These are phyloP conservation scores for Aurantiochytrium sp. DNA, from an alignment of 108 stramenopile genomes.

Conservation along the genomic window DNA sequence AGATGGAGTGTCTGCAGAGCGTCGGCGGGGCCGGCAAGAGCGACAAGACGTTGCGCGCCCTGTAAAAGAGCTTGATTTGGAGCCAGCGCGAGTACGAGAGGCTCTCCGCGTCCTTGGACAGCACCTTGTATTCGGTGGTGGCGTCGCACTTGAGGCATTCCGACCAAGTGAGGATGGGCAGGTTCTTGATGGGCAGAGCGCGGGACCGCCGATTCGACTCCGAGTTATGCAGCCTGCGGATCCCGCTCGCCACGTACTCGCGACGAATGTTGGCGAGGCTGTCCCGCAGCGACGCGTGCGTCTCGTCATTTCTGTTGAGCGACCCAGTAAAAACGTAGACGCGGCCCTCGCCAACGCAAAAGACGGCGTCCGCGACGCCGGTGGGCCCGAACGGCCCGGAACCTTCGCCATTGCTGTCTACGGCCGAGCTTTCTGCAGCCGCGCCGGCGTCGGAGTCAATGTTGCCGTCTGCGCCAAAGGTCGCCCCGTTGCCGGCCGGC, in stretches of 20 bases:
- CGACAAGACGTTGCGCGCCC: background rate
- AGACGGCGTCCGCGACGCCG: background rate
- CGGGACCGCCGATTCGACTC: background rate
- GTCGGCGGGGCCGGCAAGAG: background rate
- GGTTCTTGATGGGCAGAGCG: constrained; percentile 10
- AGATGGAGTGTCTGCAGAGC: background rate
- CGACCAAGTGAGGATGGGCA: background rate
- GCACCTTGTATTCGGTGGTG: background rate
- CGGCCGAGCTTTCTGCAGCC: no score
- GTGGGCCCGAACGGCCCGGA: background rate
- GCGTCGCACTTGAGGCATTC: constrained; percentile 7
- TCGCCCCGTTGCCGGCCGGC: no score
- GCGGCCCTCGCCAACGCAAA: background rate
- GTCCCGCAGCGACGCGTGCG: background rate
- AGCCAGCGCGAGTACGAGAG: background rate
- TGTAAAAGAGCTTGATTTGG: background rate
- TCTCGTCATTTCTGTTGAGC: background rate
- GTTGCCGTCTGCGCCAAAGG: no score
- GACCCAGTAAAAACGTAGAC: background rate
- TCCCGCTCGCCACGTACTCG: constrained; percentile 3
- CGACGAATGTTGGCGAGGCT: background rate
- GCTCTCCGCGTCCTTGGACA: constrained; percentile 8
- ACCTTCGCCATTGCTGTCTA: background rate
- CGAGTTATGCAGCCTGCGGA: background rate
- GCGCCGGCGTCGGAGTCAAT: no score